Evolutionary conservation across 169 alveolate genomes (phyloP).

Genomic region (Babesia ovata): DNA sequence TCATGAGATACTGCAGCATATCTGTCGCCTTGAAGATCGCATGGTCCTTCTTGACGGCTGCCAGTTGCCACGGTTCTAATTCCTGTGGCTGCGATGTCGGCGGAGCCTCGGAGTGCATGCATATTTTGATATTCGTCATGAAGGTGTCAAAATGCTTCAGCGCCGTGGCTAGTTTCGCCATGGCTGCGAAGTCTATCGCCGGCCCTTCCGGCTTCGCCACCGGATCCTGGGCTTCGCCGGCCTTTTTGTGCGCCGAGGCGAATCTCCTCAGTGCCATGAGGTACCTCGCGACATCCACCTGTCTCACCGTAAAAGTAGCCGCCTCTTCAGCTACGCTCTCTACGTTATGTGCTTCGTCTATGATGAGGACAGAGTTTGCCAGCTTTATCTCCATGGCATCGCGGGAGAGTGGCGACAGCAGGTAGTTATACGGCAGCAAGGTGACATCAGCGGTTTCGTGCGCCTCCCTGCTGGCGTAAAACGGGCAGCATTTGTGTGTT

Average conservation of each 20-base stretch:
- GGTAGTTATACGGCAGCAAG: slow-evolving; percentile 90
- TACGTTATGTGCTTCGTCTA: slow-evolving; percentile 95
- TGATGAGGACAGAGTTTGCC: slow-evolving; percentile 83
- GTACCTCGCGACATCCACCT: slow-evolving; percentile 68
- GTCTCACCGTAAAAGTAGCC: slow-evolving; percentile 74
- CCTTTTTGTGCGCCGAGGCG: slow-evolving; percentile 31
- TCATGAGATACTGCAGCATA: slow-evolving; percentile 19
- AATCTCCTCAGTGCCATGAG: slow-evolving; percentile 45
- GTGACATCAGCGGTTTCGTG: slow-evolving; percentile 85
- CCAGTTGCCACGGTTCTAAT: slow-evolving; percentile 28
- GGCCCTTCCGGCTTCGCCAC: background rate
- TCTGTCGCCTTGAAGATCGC: slow-evolving; percentile 27
- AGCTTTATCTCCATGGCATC: slow-evolving; percentile 80
- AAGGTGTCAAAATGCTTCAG: slow-evolving; percentile 41
- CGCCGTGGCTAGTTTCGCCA: slow-evolving; percentile 11
- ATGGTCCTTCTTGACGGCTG: slow-evolving; percentile 26
- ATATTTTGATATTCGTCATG: slow-evolving; percentile 5
- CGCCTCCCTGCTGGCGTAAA: slow-evolving; percentile 84
- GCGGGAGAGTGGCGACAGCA: slow-evolving; percentile 83
- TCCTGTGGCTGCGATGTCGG: background rate
- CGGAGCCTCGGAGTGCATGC: background rate
- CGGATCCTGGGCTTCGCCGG: background rate
- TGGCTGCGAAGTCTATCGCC: slow-evolving; percentile 27
- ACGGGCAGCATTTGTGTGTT: slow-evolving; percentile 86
- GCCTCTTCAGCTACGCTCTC: slow-evolving; percentile 88